phyloP scores from a whole-genome alignment of 139 green algal species.

The Raphidocelis subcapitata region DNA sequence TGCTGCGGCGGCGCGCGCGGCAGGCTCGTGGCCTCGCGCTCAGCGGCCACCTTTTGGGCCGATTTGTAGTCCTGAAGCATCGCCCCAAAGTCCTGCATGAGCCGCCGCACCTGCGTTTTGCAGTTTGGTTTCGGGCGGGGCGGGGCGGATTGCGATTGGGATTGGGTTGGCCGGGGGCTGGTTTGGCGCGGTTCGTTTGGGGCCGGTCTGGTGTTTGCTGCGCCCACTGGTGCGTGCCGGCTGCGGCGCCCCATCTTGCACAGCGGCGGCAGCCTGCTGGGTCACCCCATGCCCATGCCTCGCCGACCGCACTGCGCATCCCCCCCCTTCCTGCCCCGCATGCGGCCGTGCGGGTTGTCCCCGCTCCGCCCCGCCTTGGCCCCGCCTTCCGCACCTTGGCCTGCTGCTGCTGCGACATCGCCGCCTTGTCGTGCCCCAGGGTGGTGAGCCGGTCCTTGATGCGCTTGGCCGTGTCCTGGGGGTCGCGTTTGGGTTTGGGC shows the following conservation, averaged over 20 bases:
- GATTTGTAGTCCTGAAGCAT: constrained; percentile 66
- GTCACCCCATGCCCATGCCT: no score
- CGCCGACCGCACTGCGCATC: no score
- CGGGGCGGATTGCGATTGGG: not conserved
- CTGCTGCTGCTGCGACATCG: constrained; percentile 12
- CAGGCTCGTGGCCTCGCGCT: constrained; percentile 65
- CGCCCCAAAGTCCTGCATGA: constrained; percentile 58
- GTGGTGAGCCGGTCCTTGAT: constrained; percentile 45
- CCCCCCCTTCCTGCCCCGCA: no score
- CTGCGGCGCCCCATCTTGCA: no score
- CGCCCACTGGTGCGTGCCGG: no score
- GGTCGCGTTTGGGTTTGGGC: constrained; percentile 1
- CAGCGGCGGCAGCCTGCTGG: no score
- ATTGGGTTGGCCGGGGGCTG: no score
- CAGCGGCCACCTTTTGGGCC: constrained; percentile 52
- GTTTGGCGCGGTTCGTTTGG: no score
- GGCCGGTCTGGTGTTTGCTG: no score
- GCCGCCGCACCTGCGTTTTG: constrained; percentile 25
- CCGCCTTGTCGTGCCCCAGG: constrained; percentile 11
- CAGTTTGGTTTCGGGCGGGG: not conserved
- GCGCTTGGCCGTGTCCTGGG: constrained; percentile 24
- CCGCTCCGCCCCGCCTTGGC: no score
- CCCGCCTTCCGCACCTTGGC: constrained; percentile 22
- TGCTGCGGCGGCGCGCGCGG: constrained; percentile 31
- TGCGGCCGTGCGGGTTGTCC: no score